Evolutionary conservation across 2,329 filamentous ascomycete species (phyloP).

Genomic region (Calycina herbarum): DNA sequence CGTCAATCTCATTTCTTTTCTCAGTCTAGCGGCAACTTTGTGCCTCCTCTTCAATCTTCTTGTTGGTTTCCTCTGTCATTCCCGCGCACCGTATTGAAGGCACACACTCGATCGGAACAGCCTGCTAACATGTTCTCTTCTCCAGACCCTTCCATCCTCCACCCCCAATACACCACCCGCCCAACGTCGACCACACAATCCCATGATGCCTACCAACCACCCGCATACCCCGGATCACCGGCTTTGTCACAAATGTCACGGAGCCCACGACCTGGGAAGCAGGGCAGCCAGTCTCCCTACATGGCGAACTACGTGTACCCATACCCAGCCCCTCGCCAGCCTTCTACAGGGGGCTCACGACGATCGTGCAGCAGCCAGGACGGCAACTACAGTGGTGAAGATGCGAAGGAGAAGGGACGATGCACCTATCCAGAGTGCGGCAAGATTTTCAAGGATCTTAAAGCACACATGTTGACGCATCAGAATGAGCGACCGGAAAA

Average conservation of each 20-base stretch:
- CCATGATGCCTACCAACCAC: slow-evolving; percentile 33
- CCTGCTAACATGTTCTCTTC: slow-evolving; percentile 27
- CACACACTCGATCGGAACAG: slow-evolving; percentile 9
- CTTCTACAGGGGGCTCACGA: slow-evolving; percentile 33
- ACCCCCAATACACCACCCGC: slow-evolving; percentile 32
- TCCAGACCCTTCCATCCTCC: slow-evolving; percentile 38
- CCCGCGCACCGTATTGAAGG: slow-evolving; percentile 19
- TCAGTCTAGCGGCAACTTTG: slow-evolving; percentile 54
- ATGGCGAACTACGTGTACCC: slow-evolving; percentile 34
- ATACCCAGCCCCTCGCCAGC: slow-evolving; percentile 31
- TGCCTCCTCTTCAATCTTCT: slow-evolving; percentile 51
- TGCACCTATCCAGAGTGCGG: slow-evolving; percentile 60
- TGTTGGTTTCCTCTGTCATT: slow-evolving; percentile 52
- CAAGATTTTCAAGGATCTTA: slow-evolving; percentile 61
- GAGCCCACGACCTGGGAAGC: slow-evolving; percentile 32
- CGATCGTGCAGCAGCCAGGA: slow-evolving; percentile 36
- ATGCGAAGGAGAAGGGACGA: slow-evolving; percentile 39
- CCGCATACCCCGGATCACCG: slow-evolving; percentile 36
- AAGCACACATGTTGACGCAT: slow-evolving; percentile 96
- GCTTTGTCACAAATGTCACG: slow-evolving; percentile 35
- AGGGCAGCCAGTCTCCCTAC: slow-evolving; percentile 37
- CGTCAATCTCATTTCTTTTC: slow-evolving; percentile 49
- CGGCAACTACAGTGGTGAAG: slow-evolving; percentile 36
- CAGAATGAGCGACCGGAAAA: slow-evolving; percentile 93
- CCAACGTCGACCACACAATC: slow-evolving; percentile 29